Base-by-base conservation (phyloP, 2,329 filamentous ascomycete genomes). In the Huntiella bhutanensis region DNA sequence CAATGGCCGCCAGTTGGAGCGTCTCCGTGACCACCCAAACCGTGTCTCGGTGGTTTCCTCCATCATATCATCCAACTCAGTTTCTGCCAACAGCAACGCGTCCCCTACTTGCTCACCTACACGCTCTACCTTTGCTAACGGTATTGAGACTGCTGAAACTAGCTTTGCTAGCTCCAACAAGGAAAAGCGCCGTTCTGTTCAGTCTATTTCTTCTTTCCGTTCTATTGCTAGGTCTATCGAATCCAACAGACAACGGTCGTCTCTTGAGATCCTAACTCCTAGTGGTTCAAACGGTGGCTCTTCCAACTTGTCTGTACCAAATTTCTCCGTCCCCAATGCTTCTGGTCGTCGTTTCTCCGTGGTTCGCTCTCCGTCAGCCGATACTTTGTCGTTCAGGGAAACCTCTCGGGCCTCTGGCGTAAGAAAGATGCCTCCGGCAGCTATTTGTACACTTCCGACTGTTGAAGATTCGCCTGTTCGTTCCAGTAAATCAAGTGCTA, bases 1-100 rank as follows among this genome's bases (percentile, higher is more conserved):
- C 11, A 74, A 79, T 48, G 73, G 70, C 12, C 65, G 65, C 28
- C 71, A 73, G 44, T 60, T 78, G 4, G 73, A 80, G 11, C 70
- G 57, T 45, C 59, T 78, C 17, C 64, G 73, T 22, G 70, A 77
- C 40, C 72, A 67, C 55, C 62, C 64, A 1, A 67, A 75, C 51
- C 67, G 75, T 4, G 62, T 75, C 4, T 79, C 75, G 0, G 71
- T 67, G 51, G 64, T 75, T 35, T 79, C 75, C 2, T 75, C 72
- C 4, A 34, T 48, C 3, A 11, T 75, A 33, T 79, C 75, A 2
- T 75, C 47, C 1, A 44, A 41, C 10, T 49, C 47, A 2, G 70
- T 71, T 5, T 73, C 77, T 55, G 65, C 71, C 49, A 79, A 75
- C 3, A 60, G 73, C 19, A 67, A 64, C 28, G 76, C 73, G 1